Evolutionary conservation across 805 yeast genomes (phyloP), one percentile per base, ranked within the genome.

Genomic region (Teunomyces funiuensis): DNA sequence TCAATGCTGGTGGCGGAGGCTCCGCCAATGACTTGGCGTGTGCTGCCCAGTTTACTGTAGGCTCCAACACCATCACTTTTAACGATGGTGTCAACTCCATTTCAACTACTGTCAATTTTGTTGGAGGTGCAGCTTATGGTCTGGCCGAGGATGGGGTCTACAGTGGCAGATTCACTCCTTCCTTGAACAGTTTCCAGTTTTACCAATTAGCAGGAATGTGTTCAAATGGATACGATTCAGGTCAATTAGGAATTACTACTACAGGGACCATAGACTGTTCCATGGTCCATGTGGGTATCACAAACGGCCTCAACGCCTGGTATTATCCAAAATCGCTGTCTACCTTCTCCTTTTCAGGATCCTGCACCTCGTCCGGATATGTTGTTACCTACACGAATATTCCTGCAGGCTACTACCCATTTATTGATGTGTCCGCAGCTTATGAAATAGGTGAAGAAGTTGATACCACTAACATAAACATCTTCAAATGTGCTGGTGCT

Each of bases 351-450:
- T 41, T 33, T 36, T 37, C 44, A 13, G 10, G 20, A 6, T 3
- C 38, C 8, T 44, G 45, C 36, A 16, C 18, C 6, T 5, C 37
- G n/a, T 26, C 7, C 11, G 19, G 27, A 3, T 16, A 26, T 19
- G 9, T 6, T 4, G 22, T 43, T 18, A 23, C 27, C 16, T 59
- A 51, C 42, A 19, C 25, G n/a, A 57, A 53, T 40, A 30, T 61
- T 28, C 63, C 65, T 2, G 60, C 62, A 4, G 66, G 65, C 2
- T 56, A 46, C 41, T 43, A 59, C 16, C 56, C 58, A 6, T 56
- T 58, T n/a, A 37, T 20, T 31, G 42, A 5, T 28, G 27, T 9
- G n/a, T 34, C 4, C 14, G 22, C 22, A 9, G 5, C 18, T 7
- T 41, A 25, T 40, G 17, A n/a, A 33, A n/a, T n/a, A n/a, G n/a